Base-by-base conservation (phyloP, 306 rosid species). In the Trifolium pratense region DNA sequence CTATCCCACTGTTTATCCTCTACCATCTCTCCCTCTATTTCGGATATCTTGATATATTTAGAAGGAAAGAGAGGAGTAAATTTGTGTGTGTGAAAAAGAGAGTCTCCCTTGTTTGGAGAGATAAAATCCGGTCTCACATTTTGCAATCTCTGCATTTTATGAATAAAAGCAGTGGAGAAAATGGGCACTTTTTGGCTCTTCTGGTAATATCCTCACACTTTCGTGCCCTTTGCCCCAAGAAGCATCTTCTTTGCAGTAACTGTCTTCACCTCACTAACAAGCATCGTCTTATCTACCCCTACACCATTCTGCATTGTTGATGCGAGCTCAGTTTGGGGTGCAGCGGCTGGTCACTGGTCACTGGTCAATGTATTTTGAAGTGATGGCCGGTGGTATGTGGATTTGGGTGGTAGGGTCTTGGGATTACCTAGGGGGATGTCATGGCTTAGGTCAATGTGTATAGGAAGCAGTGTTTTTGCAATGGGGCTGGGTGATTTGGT, bases 171-270 rank as follows among this genome's bases (percentile, higher is more conserved):
- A 55, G 31, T 20, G n/a, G 15, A 20, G 31, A 20, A 55, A 55
- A 12, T 9, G 32, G 36, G 16, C 1, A 25, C 1, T 23, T 57
- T 25, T 56, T 56, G 36, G 16, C 9, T 13, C 5, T 56, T 56
- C 62, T 6, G 25, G 16, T 56, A 56, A 56, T 56, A 23, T 56
- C 17, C 36, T 21, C n/a, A 23, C 3, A 56, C 9, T 57, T 57
- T 26, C n/a, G n/a, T 21, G 31, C n/a, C 16, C 62, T 55, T 55
- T 56, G 62, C 13, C 63, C 29, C 36, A 57, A 57, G 36, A n/a
- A 23, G 36, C 9, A 7, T 57, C 17, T 21, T 56, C 32, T 56
- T 23, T 56, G 34, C 3, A 7, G 9, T 53, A 25, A 23, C 36
- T 56, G 36, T 56, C 62, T 56, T 23, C 36, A 11, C 36, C 62